Conservation (phyloP, 345 rosid species). For the Pugionium cornutum region DNA sequence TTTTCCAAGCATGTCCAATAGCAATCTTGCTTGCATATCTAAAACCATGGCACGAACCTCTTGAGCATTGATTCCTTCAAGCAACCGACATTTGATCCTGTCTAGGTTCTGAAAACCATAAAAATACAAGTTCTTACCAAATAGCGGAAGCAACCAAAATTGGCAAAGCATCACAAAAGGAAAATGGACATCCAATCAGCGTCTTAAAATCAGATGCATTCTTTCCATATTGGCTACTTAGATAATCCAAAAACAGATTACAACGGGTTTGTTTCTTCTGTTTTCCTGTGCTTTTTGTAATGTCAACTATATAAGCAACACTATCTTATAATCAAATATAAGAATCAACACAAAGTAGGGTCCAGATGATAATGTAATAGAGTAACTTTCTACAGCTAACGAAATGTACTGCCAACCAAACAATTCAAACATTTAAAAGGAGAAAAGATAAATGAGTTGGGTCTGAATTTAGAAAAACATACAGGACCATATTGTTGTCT, state of each 20-base stretch:
- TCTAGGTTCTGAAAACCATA: slow-evolving; percentile 77
- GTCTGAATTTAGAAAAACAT: slow-evolving; percentile 45
- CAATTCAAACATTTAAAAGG: slow-evolving; percentile 7
- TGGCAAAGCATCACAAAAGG: slow-evolving; percentile 19
- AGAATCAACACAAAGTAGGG: slow-evolving; percentile 1
- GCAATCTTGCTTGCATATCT: slow-evolving; percentile 97
- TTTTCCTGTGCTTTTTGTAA: too few relatives aligned
- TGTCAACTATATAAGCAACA: not conserved
- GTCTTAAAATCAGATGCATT: slow-evolving; percentile 8
- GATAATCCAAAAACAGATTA: slow-evolving; percentile 17
- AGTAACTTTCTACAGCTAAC: slow-evolving; percentile 4
- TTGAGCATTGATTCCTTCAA: slow-evolving; percentile 99
- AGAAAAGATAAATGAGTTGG: slow-evolving; percentile 19
- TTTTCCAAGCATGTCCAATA: slow-evolving; percentile 97
- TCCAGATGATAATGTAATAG: slow-evolving; percentile 5
- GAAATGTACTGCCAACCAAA: slow-evolving; percentile 11
- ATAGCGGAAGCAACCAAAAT: slow-evolving; percentile 18
- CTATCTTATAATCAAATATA: not conserved
- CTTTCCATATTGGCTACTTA: slow-evolving; percentile 16
- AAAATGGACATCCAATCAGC: slow-evolving; percentile 25
- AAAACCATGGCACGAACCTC: slow-evolving; percentile 99
- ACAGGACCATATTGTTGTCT: slow-evolving; percentile 98
- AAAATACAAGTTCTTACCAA: slow-evolving; percentile 30
- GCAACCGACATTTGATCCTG: slow-evolving; percentile 92
- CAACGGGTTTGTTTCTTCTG: too few relatives aligned